phyloP scores from a whole-genome alignment of 371 early-diverging fungal species.

The Mucor racemosus region DNA sequence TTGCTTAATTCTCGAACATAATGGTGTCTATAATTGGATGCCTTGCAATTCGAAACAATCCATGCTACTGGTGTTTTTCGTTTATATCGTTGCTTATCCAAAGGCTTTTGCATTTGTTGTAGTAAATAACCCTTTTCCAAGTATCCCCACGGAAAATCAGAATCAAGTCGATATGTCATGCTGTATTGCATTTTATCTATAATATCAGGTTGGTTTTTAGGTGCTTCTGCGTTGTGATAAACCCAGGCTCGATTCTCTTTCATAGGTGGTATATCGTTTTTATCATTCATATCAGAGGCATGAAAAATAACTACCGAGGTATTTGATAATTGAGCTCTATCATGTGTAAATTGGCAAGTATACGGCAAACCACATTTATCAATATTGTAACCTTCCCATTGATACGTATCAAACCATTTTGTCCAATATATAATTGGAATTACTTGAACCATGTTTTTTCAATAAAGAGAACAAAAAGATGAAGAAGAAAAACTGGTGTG shows the following conservation, averaged over 20 bases:
- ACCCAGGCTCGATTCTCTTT: slow-evolving; percentile 13
- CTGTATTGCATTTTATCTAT: slow-evolving; percentile 19
- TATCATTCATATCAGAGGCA: slow-evolving; percentile 9
- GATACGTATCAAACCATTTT: slow-evolving; percentile 12
- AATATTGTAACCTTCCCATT: slow-evolving; percentile 21
- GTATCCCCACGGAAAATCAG: slow-evolving; percentile 24
- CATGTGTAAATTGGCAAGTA: slow-evolving; percentile 16
- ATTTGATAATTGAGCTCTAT: not conserved
- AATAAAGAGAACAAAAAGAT: not conserved
- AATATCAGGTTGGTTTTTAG: not conserved
- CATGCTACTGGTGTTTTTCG: slow-evolving; percentile 9
- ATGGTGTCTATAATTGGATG: slow-evolving; percentile 16
- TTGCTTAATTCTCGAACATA: slow-evolving; percentile 11
- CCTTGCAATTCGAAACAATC: slow-evolving; percentile 23
- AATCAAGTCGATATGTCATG: slow-evolving; percentile 20
- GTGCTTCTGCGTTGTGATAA: slow-evolving; percentile 20
- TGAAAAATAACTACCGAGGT: slow-evolving; percentile 16
- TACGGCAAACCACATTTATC: slow-evolving; percentile 9
- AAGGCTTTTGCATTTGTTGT: not conserved
- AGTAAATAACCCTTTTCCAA: not conserved
- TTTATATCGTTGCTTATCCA: not conserved
- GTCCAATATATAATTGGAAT: slow-evolving; percentile 23
- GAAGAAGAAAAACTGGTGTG: not conserved
- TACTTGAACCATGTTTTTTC: not conserved
- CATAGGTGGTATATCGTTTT: not conserved